Conservation (phyloP, 352 stramenopile genomes). For the Plasmopara halstedii region DNA sequence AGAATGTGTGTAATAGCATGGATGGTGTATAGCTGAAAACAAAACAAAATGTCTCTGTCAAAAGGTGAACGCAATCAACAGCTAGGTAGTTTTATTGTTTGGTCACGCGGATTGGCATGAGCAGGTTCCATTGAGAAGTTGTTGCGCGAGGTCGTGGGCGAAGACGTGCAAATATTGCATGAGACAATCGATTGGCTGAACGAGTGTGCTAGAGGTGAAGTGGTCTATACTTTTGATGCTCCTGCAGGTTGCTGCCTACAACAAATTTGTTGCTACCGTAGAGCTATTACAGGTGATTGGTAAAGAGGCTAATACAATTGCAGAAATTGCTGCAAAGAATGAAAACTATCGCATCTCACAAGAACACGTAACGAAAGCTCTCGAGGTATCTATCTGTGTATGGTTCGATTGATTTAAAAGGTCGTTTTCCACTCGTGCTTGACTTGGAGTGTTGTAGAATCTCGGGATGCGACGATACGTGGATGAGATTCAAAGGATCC, state of each 20-base stretch:
- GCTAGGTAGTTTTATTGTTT: not conserved
- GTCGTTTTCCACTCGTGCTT: not conserved
- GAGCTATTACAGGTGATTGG: conserved; percentile 47
- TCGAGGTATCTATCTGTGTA: conserved; percentile 27
- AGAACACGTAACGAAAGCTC: conserved; percentile 47
- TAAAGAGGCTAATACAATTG: conserved; percentile 40
- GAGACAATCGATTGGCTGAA: conserved; percentile 62
- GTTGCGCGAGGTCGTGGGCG: conserved; percentile 44
- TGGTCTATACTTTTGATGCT: no score
- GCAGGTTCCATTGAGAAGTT: conserved; percentile 29
- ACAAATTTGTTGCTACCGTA: conserved; percentile 9
- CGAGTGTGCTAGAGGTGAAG: conserved; percentile 42
- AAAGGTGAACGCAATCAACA: conserved; percentile 12
- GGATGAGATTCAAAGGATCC: conserved; percentile 23
- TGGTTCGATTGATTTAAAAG: not conserved
- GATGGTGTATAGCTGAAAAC: not conserved
- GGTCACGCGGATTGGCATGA: not conserved
- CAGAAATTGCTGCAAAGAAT: conserved; percentile 37
- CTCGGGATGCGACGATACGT: conserved; percentile 32
- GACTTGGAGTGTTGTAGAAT: conserved; percentile 12
- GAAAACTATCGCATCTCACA: conserved; percentile 63
- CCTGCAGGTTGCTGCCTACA: no score
- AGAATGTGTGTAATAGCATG: not conserved
- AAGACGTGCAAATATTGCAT: conserved; percentile 48
- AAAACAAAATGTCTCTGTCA: conserved; percentile 5